Evolutionary conservation across 106 monocot genomes (phyloP).

Genomic region (Allium cepa): DNA sequence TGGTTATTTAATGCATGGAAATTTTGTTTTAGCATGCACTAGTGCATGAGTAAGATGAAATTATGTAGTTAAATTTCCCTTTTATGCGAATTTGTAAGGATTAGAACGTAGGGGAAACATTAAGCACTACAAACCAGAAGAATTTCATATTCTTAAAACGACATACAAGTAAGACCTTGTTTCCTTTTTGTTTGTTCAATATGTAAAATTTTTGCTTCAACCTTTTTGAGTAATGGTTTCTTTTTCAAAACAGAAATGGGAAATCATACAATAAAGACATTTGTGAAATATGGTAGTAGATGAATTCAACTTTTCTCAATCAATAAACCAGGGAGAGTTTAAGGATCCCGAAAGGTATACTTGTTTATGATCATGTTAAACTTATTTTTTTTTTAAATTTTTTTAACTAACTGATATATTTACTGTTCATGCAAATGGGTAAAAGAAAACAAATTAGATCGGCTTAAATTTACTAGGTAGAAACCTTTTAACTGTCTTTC

Average conservation of each 20-base stretch:
- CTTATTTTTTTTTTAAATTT: too few species aligned
- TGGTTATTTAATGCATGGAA: too few species aligned
- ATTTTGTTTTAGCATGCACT: too few species aligned
- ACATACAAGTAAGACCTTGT: conserved; percentile 36
- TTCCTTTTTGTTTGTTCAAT: neutral
- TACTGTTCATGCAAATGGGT: conserved; percentile 51
- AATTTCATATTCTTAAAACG: conserved; percentile 22
- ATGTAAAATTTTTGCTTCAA: neutral
- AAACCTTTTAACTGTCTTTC: conserved; percentile 65
- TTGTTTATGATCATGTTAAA: neutral
- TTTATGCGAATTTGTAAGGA: conserved; percentile 56
- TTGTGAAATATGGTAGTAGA: conserved; percentile 39
- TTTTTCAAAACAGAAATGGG: conserved; percentile 13
- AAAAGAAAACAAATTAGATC: conserved; percentile 67
- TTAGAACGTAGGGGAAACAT: conserved; percentile 79
- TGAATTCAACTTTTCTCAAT: conserved; percentile 51
- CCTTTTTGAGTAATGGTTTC: neutral
- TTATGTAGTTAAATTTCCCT: conserved; percentile 56
- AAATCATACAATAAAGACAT: conserved; percentile 25
- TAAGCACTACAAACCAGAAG: conserved; percentile 26
- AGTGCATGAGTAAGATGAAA: conserved; percentile 45
- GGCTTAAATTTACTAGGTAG: conserved; percentile 63
- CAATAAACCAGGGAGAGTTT: conserved; percentile 51
- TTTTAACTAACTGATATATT: neutral
- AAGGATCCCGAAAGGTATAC: conserved; percentile 54